Evolutionary conservation across 2,329 filamentous ascomycete genomes (phyloP), one percentile per base, ranked within the genome.

Genomic region (Bertia moriformis): DNA sequence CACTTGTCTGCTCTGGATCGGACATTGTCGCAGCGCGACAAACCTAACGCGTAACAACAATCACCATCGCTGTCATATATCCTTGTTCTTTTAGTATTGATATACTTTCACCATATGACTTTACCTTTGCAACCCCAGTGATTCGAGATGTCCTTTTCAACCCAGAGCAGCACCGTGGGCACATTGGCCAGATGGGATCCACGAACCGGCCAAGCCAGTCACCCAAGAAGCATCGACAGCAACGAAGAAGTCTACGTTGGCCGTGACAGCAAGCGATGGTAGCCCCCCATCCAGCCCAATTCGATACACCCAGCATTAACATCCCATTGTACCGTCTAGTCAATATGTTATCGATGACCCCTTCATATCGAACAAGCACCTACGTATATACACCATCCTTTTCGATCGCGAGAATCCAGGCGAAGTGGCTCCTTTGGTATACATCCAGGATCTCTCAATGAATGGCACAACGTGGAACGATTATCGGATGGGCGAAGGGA

Each of bases 341-440:
- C 48, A 56, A 38, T 54, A 51, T 39, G 44, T 53, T 4, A 29
- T 63, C 15, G 40, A 53, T 2, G 52, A 62, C 38, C 50, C 45
- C 4, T 42, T 47, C 19, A 45, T 63, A 13, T 66, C 63, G 3
- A 57, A 58, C 32, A 51, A 46, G 20, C 63, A 66, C 42, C 33
- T 66, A 12, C 53, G 55, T 14, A 57, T 66, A 37, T 64, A 65
- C 44, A 55, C 55, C 7, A 51, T 65, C 13, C 46, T 61, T 3
- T 62, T 58, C 41, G 58, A 63, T 41, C 47, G 56, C 22, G 55
- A 59, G 2, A 52, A 59, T 14, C 51, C 50, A 1, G 41, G 47
- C 13, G 49, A 56, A 17, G 45, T 63, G n/a, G 50, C 54, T 2
- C 57, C 59, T 1, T 48, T 66, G 17, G 56, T 65, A 4, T 66